Evolutionary conservation across 73 alveolate species (phyloP).

Genomic region (Paramecium pentaurelia): DNA sequence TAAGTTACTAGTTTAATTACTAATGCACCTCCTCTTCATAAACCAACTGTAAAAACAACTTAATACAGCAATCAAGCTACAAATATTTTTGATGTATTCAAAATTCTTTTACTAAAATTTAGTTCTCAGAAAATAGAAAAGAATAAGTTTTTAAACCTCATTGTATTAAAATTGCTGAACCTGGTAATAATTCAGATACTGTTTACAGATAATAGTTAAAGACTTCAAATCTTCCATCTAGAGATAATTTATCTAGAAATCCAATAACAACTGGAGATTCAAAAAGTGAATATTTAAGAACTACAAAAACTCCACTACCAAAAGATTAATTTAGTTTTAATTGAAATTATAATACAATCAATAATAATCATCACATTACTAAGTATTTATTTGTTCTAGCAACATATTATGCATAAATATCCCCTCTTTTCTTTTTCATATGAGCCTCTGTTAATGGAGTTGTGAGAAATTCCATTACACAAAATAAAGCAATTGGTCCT

Average conservation of each 20-base stretch:
- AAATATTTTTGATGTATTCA: not conserved
- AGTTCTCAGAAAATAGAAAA: not conserved
- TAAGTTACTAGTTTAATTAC: not conserved
- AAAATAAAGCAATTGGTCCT: not conserved
- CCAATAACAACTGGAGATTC: not conserved
- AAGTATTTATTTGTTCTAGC: conserved; percentile 2
- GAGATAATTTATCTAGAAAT: not conserved
- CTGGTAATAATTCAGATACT: not conserved
- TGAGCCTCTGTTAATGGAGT: conserved; percentile 18
- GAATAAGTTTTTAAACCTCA: conserved; percentile 2
- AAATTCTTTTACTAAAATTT: not conserved
- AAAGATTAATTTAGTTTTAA: not conserved
- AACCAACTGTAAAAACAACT: not conserved
- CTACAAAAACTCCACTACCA: not conserved
- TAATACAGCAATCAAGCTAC: not conserved
- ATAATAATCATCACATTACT: not conserved
- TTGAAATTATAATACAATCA: not conserved
- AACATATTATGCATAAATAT: not conserved
- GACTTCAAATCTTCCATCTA: not conserved
- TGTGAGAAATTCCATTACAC: not conserved
- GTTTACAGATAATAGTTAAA: not conserved
- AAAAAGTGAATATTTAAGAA: not conserved
- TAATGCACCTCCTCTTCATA: not conserved
- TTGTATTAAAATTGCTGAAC: not conserved
- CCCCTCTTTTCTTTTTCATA: conserved; percentile 44